Percentiles rank a stretch among this genome's conserved stretches.
Conservation (phyloP, 148 eudicot species). For the Mesembryanthemum crystallinum region DNA sequence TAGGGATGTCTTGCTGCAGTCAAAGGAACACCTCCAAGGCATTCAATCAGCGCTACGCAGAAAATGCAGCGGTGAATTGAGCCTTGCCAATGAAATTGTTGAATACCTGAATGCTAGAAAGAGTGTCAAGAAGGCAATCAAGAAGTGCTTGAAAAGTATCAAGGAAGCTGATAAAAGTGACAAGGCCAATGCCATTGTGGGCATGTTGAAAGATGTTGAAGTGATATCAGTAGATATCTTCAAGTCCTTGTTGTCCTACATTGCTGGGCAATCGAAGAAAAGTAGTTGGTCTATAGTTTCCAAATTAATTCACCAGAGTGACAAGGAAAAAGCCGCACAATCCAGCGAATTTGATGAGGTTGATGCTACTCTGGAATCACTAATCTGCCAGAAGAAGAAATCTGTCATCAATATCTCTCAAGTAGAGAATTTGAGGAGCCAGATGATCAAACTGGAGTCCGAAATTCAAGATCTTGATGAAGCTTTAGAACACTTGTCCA, state of each 20-base stretch:
- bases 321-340: slow-evolving; percentile 10
- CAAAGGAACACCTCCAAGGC: slow-evolving; percentile 34
- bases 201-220: slow-evolving; percentile 29
- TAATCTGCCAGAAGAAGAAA: slow-evolving; percentile 16
- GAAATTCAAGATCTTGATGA: slow-evolving; percentile 40
- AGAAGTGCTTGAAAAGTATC: slow-evolving; percentile 34
- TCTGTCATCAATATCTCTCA: not conserved
- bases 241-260: slow-evolving; percentile 24
- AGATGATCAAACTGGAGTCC: slow-evolving; percentile 29
- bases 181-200: not conserved
- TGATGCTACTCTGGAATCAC: slow-evolving; percentile 18
- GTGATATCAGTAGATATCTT: slow-evolving; percentile 23
- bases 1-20: slow-evolving; percentile 34
- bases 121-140: slow-evolving; percentile 29
- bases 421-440: slow-evolving; percentile 23
- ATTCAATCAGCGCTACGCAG: slow-evolving; percentile 42
- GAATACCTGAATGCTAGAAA: slow-evolving; percentile 31
- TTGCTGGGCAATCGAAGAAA: slow-evolving; percentile 13
- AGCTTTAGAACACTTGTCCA: slow-evolving; percentile 37
- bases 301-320: slow-evolving; percentile 6
- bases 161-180: slow-evolving; percentile 20
- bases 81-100: slow-evolving; percentile 20
- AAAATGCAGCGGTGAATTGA: slow-evolving; percentile 34
- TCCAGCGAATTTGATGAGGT: slow-evolving; percentile 24
- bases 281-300: slow-evolving; percentile 12